phyloP scores from a whole-genome alignment of 768 basidiomycete genomes.

The Myochromella boudieri region DNA sequence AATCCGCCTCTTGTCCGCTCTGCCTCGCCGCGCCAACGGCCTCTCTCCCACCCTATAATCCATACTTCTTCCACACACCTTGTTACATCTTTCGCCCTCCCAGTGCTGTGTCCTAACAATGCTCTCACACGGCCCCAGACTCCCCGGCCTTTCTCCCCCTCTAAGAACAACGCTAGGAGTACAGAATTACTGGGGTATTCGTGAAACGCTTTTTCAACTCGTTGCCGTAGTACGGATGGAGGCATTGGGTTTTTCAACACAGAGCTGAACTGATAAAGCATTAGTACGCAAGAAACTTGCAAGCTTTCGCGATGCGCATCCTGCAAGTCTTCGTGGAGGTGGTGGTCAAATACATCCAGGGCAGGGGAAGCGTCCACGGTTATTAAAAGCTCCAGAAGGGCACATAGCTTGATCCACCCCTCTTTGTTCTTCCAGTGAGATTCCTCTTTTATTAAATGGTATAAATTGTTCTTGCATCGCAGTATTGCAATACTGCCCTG shows the following conservation, averaged over 20 bases:
- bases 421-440: conserved; percentile 55
- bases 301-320: conserved; percentile 50
- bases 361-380: conserved; percentile 38
- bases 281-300: conserved; percentile 50
- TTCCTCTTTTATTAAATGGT: conserved; percentile 41
- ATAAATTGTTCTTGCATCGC: conserved; percentile 62
- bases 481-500: conserved; percentile 54
- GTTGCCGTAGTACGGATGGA: conserved; percentile 56
- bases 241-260: conserved; percentile 57
- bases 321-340: conserved; percentile 24
- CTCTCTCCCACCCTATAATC: conserved; percentile 77
- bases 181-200: conserved; percentile 70
- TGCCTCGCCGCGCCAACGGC: conserved; percentile 66
- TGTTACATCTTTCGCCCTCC: conserved; percentile 52
- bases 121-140: conserved; percentile 73
- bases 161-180: conserved; percentile 71
- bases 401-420: conserved; percentile 65
- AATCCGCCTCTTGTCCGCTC: conserved; percentile 72
- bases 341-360: conserved; percentile 40
- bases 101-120: conserved; percentile 50
- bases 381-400: conserved; percentile 63
- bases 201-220: conserved; percentile 53
- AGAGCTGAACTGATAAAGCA: conserved; percentile 61
- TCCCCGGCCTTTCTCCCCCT: conserved; percentile 74
- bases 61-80: conserved; percentile 71